phyloP scores from a whole-genome alignment of 2,329 filamentous ascomycete species.

The Neophaeococcomyces mojaviensis region DNA sequence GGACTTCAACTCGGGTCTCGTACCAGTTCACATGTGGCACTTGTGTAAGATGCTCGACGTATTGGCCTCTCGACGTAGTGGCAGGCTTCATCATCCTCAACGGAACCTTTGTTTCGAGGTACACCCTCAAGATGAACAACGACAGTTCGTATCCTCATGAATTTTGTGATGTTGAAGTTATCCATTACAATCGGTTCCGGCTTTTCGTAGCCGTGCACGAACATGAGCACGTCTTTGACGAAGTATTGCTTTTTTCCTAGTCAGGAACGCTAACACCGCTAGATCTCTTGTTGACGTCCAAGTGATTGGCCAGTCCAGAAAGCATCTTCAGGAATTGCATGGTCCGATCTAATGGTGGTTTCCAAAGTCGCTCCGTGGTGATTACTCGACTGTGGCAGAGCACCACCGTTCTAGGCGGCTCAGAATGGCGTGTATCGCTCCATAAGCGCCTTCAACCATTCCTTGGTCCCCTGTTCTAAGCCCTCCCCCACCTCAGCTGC shows the following conservation, averaged over 20 bases:
- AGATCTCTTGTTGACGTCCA: background rate
- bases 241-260: background rate
- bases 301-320: too few relatives aligned
- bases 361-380: too few relatives aligned
- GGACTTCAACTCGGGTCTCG: background rate
- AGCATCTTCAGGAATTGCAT: too few relatives aligned
- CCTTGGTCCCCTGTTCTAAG: too few relatives aligned
- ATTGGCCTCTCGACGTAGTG: slow-evolving; percentile 3
- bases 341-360: too few relatives aligned
- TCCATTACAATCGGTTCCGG: slow-evolving; percentile 5
- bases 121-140: slow-evolving; percentile 7
- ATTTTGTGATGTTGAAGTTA: background rate
- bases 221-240: slow-evolving; percentile 10
- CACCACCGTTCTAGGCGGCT: too few relatives aligned
- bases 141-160: slow-evolving; percentile 6
- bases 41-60: slow-evolving; percentile 8
- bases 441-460: too few relatives aligned
- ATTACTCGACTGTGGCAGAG: too few relatives aligned
- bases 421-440: too few relatives aligned
- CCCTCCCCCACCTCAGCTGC: too few relatives aligned
- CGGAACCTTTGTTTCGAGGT: slow-evolving; percentile 6
- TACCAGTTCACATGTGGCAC: slow-evolving; percentile 8
- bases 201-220: slow-evolving; percentile 5
- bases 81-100: slow-evolving; percentile 1
- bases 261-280: background rate